A percentile compares a stretch with the other conserved stretches of the same genome.
These are phyloP conservation scores for Aureobasidium sp. DNA, from an alignment of 2,329 filamentous ascomycete species.

Conservation along the genomic window DNA sequence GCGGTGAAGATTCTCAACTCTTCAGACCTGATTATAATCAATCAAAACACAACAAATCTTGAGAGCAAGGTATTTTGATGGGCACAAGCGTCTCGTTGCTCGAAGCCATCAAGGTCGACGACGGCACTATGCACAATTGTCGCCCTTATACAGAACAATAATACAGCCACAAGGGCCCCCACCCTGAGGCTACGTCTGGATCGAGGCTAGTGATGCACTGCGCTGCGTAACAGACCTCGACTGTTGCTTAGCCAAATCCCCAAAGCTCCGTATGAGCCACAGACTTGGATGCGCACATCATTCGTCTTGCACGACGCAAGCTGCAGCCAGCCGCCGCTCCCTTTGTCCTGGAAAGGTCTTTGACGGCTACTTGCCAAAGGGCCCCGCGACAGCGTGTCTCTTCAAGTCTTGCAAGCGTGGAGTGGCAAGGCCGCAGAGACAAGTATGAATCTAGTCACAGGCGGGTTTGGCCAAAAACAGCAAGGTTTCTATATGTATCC, in stretches of 20 bases:
- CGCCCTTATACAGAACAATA: background rate
- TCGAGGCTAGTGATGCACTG: slow-evolving; percentile 7
- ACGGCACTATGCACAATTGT: background rate
- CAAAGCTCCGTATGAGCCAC: background rate
- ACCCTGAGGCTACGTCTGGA: background rate
- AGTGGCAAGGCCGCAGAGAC: background rate
- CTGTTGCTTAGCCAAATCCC: background rate
- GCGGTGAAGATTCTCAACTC: background rate
- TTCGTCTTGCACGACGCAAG: slow-evolving; percentile 9
- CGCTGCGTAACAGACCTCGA: background rate
- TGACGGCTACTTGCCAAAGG: background rate
- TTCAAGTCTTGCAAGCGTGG: background rate
- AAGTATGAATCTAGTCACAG: background rate
- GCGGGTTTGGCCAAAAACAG: background rate
- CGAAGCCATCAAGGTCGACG: background rate
- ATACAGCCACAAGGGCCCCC: background rate
- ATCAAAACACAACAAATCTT: background rate
- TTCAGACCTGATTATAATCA: background rate
- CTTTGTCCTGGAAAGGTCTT: slow-evolving; percentile 6
- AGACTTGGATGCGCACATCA: background rate
- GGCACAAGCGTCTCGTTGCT: background rate
- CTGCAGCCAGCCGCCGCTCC: slow-evolving; percentile 2
- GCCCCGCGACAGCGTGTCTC: background rate
- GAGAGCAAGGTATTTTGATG: background rate
- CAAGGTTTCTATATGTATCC: background rate